Evolutionary conservation across 768 basidiomycete species (phyloP).

Genomic region (Clathrus columnatus): DNA sequence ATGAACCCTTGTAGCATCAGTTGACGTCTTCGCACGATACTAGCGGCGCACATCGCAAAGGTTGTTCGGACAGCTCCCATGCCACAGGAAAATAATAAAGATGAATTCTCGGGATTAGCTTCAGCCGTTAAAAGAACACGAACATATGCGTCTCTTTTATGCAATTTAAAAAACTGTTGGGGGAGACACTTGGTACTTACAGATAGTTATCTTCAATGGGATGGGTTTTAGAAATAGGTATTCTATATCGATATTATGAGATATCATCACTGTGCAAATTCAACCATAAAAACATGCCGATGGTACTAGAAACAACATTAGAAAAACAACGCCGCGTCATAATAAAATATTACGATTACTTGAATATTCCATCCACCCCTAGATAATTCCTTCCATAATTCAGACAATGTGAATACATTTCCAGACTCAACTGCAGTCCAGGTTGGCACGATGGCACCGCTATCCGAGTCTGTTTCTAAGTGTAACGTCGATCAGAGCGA

Average conservation of each 20-base stretch:
- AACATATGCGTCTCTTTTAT: slow-evolving; percentile 77
- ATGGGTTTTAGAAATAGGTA: slow-evolving; percentile 90
- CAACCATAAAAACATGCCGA: slow-evolving; percentile 37
- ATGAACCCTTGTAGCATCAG: slow-evolving; percentile 50
- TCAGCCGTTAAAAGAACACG: slow-evolving; percentile 60
- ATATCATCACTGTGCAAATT: slow-evolving; percentile 1
- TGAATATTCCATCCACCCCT: slow-evolving; percentile 88
- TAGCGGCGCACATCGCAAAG: slow-evolving; percentile 94
- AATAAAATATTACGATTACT: slow-evolving; percentile 31
- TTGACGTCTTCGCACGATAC: slow-evolving; percentile 75
- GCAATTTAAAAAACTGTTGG: neutral
- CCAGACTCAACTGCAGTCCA: slow-evolving; percentile 85
- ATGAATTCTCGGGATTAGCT: slow-evolving; percentile 64
- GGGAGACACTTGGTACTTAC: slow-evolving; percentile 27
- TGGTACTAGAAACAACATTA: slow-evolving; percentile 46
- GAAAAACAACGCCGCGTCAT: neutral
- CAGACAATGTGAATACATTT: slow-evolving; percentile 80
- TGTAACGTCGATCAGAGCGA: neutral
- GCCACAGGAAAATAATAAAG: slow-evolving; percentile 91
- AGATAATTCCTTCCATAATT: slow-evolving; percentile 77
- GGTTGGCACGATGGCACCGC: slow-evolving; percentile 79
- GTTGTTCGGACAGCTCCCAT: slow-evolving; percentile 96
- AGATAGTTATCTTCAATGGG: slow-evolving; percentile 54
- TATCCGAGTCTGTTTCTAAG: slow-evolving; percentile 36
- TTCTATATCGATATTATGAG: slow-evolving; percentile 35